A percentile compares a stretch with the other conserved stretches of the same genome.
Conservation (phyloP, 176 grass and related monocot species). For the Zea mays region DNA sequence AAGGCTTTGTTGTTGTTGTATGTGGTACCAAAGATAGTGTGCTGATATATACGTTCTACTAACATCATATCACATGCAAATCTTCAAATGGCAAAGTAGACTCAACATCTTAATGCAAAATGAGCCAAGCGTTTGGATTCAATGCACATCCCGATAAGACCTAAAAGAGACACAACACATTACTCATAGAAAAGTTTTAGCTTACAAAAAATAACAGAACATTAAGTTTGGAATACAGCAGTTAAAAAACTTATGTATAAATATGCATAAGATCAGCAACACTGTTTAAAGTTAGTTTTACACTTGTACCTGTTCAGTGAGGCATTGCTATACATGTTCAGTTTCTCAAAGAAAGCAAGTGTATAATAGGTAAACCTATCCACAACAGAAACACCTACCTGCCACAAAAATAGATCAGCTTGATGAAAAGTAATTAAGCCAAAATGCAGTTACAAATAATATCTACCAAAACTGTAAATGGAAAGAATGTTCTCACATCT, state of each 20-base stretch:
- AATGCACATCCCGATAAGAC: not conserved
- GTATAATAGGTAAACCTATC: slow-evolving; percentile 99
- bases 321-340: slow-evolving; percentile 99
- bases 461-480: slow-evolving; percentile 17
- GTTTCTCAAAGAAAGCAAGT: slow-evolving; percentile 95
- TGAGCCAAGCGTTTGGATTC: not conserved
- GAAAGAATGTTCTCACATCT: slow-evolving; percentile 66
- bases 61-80: slow-evolving; percentile 3
- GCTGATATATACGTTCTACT: not conserved
- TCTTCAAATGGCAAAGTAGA: slow-evolving; percentile 16
- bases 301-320: slow-evolving; percentile 78
- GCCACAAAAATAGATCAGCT: slow-evolving; percentile 41
- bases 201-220: not conserved
- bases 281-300: slow-evolving; percentile 20
- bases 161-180: slow-evolving; percentile 5
- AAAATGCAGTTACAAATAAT: slow-evolving; percentile 17
- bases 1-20: not conserved
- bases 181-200: not conserved
- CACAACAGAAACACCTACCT: slow-evolving; percentile 98
- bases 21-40: not conserved
- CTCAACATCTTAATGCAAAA: not conserved
- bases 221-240: slow-evolving; percentile 10
- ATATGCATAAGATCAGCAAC: slow-evolving; percentile 10
- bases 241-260: slow-evolving; percentile 1
- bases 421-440: slow-evolving; percentile 12